phyloP scores from a whole-genome alignment of 2,329 filamentous ascomycete species.

The Xylaria digitata region DNA sequence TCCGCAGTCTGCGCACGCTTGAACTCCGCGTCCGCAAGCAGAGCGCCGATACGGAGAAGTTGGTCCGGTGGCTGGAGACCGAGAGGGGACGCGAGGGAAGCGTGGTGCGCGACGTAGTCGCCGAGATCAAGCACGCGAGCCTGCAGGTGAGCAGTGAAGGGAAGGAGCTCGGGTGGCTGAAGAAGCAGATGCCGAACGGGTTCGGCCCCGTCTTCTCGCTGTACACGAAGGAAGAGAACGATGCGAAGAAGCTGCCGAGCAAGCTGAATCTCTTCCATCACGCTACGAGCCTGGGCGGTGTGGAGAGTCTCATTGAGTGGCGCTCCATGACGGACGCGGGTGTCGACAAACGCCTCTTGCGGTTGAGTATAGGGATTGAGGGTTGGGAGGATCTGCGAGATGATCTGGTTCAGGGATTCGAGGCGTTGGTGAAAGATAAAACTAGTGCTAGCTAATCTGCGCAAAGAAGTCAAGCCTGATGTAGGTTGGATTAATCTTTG shows the following conservation, averaged over 20 bases:
- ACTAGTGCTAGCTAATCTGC: neutral
- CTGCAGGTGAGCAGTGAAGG: slow-evolving; percentile 66
- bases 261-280: slow-evolving; percentile 89
- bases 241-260: slow-evolving; percentile 78
- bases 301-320: slow-evolving; percentile 98
- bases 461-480: neutral
- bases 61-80: slow-evolving; percentile 77
- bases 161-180: slow-evolving; percentile 69
- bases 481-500: no score
- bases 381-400: slow-evolving; percentile 83
- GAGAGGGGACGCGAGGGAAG: slow-evolving; percentile 49
- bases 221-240: slow-evolving; percentile 67
- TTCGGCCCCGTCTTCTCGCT: slow-evolving; percentile 91
- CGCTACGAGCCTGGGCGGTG: slow-evolving; percentile 91
- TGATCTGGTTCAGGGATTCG: slow-evolving; percentile 77
- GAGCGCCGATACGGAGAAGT: slow-evolving; percentile 72
- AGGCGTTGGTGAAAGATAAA: slow-evolving; percentile 59
- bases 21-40: slow-evolving; percentile 85
- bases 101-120: slow-evolving; percentile 65
- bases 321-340: slow-evolving; percentile 83
- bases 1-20: slow-evolving; percentile 85
- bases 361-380: slow-evolving; percentile 90
- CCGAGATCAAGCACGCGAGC: slow-evolving; percentile 78
- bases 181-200: slow-evolving; percentile 89
- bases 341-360: slow-evolving; percentile 77